Percentiles rank a stretch among this genome's conserved stretches.
Conservation (phyloP, 2,329 filamentous ascomycete species). For the Diaporthe destruens region DNA sequence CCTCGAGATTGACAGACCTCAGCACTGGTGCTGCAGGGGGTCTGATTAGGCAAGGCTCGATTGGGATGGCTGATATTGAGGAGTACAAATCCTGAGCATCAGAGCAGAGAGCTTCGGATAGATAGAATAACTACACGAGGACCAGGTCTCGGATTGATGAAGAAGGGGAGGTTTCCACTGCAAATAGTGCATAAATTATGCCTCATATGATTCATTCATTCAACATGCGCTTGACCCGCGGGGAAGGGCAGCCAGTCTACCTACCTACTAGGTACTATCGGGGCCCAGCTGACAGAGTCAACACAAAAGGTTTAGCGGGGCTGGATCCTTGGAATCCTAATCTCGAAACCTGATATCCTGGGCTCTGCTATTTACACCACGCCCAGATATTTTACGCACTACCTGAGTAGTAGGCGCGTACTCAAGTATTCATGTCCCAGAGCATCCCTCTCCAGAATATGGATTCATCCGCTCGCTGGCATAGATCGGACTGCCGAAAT, state of each 20-base stretch:
- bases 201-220: too few relatives aligned
- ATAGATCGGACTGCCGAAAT: background rate
- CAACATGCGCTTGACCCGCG: too few relatives aligned
- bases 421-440: too few relatives aligned
- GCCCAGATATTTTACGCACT: too few relatives aligned
- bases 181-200: background rate
- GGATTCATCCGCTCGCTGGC: background rate
- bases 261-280: too few relatives aligned
- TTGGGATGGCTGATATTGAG: background rate
- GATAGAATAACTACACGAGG: background rate
- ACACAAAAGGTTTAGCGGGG: too few relatives aligned
- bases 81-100: conserved; percentile 1
- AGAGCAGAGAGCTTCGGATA: background rate
- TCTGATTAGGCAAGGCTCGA: background rate
- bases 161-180: background rate
- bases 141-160: background rate
- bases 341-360: too few relatives aligned
- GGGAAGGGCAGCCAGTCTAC: too few relatives aligned
- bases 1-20: background rate
- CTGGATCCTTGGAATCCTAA: too few relatives aligned
- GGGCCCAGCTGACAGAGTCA: too few relatives aligned
- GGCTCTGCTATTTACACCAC: background rate
- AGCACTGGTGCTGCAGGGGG: background rate
- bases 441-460: background rate
- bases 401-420: too few relatives aligned